Conservation (phyloP, 2,329 filamentous ascomycete species). For the Xylaria arbuscula region DNA sequence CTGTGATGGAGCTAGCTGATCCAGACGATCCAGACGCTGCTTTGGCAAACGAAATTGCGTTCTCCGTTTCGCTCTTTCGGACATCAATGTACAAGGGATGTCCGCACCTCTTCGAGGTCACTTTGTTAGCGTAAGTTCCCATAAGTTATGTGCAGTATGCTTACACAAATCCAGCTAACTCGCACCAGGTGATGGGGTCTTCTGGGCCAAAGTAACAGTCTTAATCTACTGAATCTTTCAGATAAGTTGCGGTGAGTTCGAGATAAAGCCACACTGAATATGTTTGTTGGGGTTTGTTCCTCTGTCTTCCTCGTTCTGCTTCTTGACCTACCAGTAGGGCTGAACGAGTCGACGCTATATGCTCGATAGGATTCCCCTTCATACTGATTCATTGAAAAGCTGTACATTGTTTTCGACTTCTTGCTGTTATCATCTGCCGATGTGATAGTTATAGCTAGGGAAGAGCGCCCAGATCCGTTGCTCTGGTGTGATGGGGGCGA, state of each 20-base stretch:
- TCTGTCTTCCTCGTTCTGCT: background rate
- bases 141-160: background rate
- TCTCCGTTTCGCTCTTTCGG: background rate
- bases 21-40: constrained; percentile 21
- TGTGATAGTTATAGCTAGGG: no score
- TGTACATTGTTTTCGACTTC: background rate
- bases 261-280: background rate
- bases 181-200: constrained; percentile 1
- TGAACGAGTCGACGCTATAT: background rate
- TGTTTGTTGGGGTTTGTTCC: background rate
- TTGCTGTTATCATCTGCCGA: background rate
- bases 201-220: constrained; percentile 8
- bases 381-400: background rate
- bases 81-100: constrained; percentile 20
- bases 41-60: constrained; percentile 23
- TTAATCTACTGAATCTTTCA: background rate
- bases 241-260: background rate
- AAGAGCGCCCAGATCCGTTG: background rate
- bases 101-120: constrained; percentile 19
- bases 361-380: no score
- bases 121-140: background rate
- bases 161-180: constrained; percentile 26
- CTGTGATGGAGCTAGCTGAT: background rate
- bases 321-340: no score
- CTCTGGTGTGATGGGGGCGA: background rate